Evolutionary conservation across 2,329 filamentous ascomycete species (phyloP).

Genomic region (Alternaria sp.): DNA sequence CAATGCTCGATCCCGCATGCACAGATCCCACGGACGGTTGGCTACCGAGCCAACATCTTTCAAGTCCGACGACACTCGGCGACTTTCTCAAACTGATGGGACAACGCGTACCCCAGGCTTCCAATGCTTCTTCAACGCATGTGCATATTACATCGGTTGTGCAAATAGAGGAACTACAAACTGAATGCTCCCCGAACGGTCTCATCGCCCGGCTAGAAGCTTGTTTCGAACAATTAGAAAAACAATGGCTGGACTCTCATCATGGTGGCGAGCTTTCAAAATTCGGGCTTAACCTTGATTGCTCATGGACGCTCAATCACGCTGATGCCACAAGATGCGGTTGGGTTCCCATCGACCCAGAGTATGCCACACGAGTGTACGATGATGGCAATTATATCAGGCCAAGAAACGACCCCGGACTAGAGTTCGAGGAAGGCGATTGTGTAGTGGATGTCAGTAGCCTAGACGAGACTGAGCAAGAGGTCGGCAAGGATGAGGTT

Average conservation of each 20-base stretch:
- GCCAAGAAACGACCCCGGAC: no score
- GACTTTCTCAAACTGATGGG: not conserved
- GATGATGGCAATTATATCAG: no score
- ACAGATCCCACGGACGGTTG: not conserved
- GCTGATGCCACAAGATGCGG: not conserved
- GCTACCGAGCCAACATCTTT: not conserved
- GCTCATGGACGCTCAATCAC: not conserved
- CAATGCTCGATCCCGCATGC: not conserved
- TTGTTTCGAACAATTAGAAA: not conserved
- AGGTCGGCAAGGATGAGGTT: not conserved
- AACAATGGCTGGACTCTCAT: not conserved
- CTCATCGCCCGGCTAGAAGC: not conserved
- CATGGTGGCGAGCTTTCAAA: not conserved
- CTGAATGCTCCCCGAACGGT: not conserved
- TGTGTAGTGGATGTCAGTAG: fast-evolving
- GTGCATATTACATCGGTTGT: not conserved
- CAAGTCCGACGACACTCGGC: not conserved
- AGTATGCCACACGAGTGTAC: not conserved
- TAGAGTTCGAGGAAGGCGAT: not conserved
- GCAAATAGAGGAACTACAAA: not conserved
- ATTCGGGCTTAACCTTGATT: no score
- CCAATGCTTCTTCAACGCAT: not conserved
- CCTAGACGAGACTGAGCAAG: not conserved
- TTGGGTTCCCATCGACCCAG: not conserved
- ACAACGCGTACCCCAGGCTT: not conserved